These are phyloP conservation scores for Backusella luteola DNA, from an alignment of 192 early-diverging fungal species.

Conservation along the genomic window DNA sequence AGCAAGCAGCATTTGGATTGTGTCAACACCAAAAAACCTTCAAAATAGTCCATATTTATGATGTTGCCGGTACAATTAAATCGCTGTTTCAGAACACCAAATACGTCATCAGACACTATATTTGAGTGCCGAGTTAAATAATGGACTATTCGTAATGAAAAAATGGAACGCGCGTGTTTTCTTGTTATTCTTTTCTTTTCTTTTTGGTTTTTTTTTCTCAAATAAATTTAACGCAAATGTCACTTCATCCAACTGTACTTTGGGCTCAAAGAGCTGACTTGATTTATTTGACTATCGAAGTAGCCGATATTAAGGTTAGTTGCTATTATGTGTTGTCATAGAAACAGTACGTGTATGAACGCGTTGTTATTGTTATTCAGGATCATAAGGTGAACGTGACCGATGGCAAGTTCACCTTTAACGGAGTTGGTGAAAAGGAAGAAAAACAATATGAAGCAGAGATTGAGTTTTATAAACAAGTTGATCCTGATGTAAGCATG, in stretches of 20 bases:
- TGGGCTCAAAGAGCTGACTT: constrained; percentile 89
- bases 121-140: background rate
- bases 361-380: constrained; percentile 1
- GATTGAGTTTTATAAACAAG: constrained; percentile 68
- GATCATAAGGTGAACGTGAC: constrained; percentile 19
- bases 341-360: background rate
- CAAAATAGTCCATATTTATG: too few species aligned
- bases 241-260: constrained; percentile 67
- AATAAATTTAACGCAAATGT: constrained; percentile 12
- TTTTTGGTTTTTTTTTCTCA: constrained; percentile 12
- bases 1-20: too few species aligned
- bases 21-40: too few species aligned
- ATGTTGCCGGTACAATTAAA: background rate
- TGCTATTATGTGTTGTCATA: background rate
- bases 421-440: constrained; percentile 52
- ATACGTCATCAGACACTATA: background rate
- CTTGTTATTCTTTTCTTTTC: constrained; percentile 17
- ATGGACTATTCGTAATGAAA: too few species aligned
- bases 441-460: constrained; percentile 70
- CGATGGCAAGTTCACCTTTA: constrained; percentile 57
- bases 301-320: constrained; percentile 62
- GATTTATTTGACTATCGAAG: constrained; percentile 81
- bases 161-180: constrained; percentile 1
- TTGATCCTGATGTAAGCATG: constrained; percentile 67
- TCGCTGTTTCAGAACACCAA: background rate